Evolutionary conservation across 768 basidiomycete species (phyloP).

Genomic region (Boletus subcaerulescens): DNA sequence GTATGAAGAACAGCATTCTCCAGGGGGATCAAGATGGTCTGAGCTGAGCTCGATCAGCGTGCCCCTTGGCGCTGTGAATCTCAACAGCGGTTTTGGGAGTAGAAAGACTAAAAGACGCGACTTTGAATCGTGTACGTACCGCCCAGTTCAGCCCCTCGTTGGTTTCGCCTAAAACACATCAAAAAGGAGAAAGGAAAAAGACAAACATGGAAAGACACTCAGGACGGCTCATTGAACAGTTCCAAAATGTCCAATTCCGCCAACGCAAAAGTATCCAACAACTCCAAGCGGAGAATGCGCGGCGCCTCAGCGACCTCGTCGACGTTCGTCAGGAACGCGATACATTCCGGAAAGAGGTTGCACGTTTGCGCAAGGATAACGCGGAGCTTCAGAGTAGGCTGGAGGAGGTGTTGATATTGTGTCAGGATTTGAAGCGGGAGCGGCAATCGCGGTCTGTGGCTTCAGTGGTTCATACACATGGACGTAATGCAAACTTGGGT

Average conservation of each 20-base stretch:
- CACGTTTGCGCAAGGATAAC: slow-evolving; percentile 18
- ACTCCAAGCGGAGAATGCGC: slow-evolving; percentile 24
- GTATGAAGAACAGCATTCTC: neutral
- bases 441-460: slow-evolving; percentile 13
- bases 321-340: slow-evolving; percentile 30
- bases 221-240: slow-evolving; percentile 22
- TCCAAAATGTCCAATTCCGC: slow-evolving; percentile 22
- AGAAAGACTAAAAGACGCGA: neutral
- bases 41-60: neutral
- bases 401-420: slow-evolving; percentile 16
- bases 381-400: slow-evolving; percentile 21
- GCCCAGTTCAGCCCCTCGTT: neutral
- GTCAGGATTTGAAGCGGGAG: slow-evolving; percentile 25
- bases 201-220: slow-evolving; percentile 6
- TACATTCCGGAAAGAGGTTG: slow-evolving; percentile 20
- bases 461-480: neutral
- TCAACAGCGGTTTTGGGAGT: neutral
- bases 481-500: neutral
- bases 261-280: slow-evolving; percentile 27
- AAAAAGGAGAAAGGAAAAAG: neutral
- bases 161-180: neutral
- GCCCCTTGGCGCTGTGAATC: neutral
- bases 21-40: neutral
- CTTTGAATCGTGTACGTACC: too few species aligned
- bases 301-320: slow-evolving; percentile 22